Evolutionary conservation across 176 grass and related monocot species (phyloP).

Genomic region (Eragrostis curvula): DNA sequence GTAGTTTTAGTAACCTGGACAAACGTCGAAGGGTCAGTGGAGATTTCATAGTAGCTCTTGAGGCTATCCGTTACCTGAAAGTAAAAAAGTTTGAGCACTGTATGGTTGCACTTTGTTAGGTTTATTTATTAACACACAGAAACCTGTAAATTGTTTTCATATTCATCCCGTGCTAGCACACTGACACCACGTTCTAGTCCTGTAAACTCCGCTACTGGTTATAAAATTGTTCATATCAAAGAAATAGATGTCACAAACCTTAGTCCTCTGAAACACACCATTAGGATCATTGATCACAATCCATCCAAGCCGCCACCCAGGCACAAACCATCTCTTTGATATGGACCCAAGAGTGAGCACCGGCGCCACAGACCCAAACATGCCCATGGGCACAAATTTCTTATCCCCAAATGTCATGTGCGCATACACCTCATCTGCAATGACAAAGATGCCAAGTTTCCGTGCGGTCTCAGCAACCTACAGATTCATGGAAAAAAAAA

Average conservation of each 20-base stretch:
- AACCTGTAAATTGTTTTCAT: not conserved
- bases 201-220: not conserved
- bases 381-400: constrained; percentile 65
- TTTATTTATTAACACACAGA: not conserved
- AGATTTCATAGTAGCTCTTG: constrained; percentile 72
- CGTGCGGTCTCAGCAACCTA: constrained; percentile 62
- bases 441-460: constrained; percentile 76
- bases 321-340: constrained; percentile 85
- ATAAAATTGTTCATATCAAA: not conserved
- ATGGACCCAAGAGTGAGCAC: constrained; percentile 72
- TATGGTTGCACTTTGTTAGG: not conserved
- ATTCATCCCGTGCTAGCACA: not conserved
- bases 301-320: constrained; percentile 91
- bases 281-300: constrained; percentile 57
- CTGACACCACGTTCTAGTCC: not conserved
- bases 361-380: constrained; percentile 54
- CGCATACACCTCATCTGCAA: constrained; percentile 75
- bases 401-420: constrained; percentile 66
- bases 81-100: not conserved
- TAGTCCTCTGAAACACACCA: constrained; percentile 60
- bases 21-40: constrained; percentile 62
- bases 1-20: constrained; percentile 53
- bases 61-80: constrained; percentile 61
- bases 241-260: constrained; percentile 40
- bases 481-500: not conserved